Base-by-base conservation (phyloP, 495 filamentous ascomycete species). In the Talaromyces liani region DNA sequence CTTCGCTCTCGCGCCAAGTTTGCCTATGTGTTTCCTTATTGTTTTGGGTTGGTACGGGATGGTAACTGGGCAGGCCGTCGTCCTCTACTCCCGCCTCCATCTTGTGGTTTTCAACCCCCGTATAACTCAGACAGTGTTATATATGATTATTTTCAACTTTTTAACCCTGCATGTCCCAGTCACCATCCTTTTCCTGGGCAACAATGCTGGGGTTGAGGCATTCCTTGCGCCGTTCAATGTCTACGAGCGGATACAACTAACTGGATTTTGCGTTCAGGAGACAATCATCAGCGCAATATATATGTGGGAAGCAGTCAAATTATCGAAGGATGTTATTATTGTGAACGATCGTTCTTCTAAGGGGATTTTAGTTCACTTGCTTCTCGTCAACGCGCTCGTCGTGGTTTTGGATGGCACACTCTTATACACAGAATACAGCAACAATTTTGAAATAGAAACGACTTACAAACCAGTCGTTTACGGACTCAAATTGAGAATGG, bases 401-500 rank as follows among this genome's bases (percentile, higher is more conserved):
- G 68, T 85, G 6, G 7, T 70, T 6, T 64, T 80, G 12, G 77
- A 81, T 61, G 64, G 69, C 1, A 41, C 67, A 3, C 65, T 76
- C 9, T 31, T 85, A 4, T 63, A 61, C 0, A 56, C 69, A 29
- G 75, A 82, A 54, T 80, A 71, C 64, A 60, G 70, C 6, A 67
- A 73, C 54, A 51, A 71, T 9, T 79, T 74, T 47, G 64, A 69
- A 25, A 68, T 82, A 29, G 71, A 82, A 62, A 76, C 75, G 6
- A 72, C 73, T 45, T 75, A 73, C 66, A 80, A 80, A 63, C 66
- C 67, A 5, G 63, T 80, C 34, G 68, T 77, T 0, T 82, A 80
- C 67, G 81, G 79, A 68, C 64, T 84, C 45, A 86, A 86, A 68
- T 67, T 84, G 41, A 80, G 79, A 61, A 66, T 82, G 62, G 82